These are phyloP conservation scores for Ogataea saltuana DNA, from an alignment of 805 yeast genomes.

Conservation along the genomic window DNA sequence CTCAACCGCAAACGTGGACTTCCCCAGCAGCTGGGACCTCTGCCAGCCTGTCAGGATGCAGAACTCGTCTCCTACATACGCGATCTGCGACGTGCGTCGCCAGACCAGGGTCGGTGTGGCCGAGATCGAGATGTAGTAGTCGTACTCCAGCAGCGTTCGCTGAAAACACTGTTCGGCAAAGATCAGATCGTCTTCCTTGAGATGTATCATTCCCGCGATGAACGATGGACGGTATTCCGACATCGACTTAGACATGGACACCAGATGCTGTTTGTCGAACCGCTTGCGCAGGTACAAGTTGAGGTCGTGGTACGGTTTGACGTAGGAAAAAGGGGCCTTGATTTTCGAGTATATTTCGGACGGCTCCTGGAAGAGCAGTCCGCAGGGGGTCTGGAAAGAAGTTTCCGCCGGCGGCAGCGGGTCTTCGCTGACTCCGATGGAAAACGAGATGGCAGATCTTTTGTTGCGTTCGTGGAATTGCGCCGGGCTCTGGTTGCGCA, in stretches of 20 bases:
- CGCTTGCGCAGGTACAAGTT: conserved; percentile 71
- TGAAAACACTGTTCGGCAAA: conserved; percentile 97
- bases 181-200: conserved; percentile 87
- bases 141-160: conserved; percentile 85
- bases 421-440: conserved; percentile 46
- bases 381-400: conserved; percentile 35
- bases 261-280: conserved; percentile 61
- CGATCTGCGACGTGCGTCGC: conserved; percentile 94
- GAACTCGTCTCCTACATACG: conserved; percentile 94
- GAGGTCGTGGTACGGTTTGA: conserved; percentile 85
- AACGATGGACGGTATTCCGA: conserved; percentile 91
- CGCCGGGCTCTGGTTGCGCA: conserved; percentile 43
- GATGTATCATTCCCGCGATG: conserved; percentile 85
- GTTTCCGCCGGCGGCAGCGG: conserved; percentile 26
- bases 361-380: conserved; percentile 57
- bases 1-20: conserved; percentile 74
- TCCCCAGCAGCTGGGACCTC: conserved; percentile 62
- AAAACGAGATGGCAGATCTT: conserved; percentile 46
- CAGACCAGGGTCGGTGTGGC: conserved; percentile 96
- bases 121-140: conserved; percentile 74
- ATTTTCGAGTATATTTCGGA: conserved; percentile 80
- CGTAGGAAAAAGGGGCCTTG: conserved; percentile 77
- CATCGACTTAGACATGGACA: conserved; percentile 82
- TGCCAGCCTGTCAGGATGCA: conserved; percentile 91
- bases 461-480: conserved; percentile 36